Conservation (phyloP, 2,329 filamentous ascomycete species). For the Alternaria longipes region DNA sequence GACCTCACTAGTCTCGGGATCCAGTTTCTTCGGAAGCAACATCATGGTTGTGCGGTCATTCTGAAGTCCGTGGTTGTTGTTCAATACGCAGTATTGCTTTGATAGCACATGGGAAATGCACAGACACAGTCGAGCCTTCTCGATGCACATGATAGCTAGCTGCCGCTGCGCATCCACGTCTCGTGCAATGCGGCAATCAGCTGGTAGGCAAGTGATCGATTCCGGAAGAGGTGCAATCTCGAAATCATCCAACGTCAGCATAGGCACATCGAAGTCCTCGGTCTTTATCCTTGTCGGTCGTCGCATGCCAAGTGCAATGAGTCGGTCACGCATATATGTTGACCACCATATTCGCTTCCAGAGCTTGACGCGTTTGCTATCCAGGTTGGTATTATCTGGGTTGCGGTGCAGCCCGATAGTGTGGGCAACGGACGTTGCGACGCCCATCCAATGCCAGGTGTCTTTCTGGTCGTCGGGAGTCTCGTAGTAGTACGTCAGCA, state of each 20-base stretch:
- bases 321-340: constrained; percentile 91
- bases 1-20: constrained; percentile 83
- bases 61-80: constrained; percentile 76
- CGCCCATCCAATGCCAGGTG: constrained; percentile 99
- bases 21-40: constrained; percentile 86
- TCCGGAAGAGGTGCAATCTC: constrained; percentile 76
- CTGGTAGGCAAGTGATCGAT: constrained; percentile 72
- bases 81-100: constrained; percentile 90
- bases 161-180: constrained; percentile 78
- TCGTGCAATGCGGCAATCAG: constrained; percentile 74
- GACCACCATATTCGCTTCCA: constrained; percentile 99
- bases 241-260: constrained; percentile 86
- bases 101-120: constrained; percentile 90
- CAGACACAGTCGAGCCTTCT: constrained; percentile 88
- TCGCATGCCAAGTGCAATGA: constrained; percentile 93
- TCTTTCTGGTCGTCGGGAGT: constrained; percentile 97
- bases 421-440: constrained; percentile 90
- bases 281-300: constrained; percentile 91
- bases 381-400: constrained; percentile 79
- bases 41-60: constrained; percentile 83
- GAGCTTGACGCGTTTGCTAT: constrained; percentile 75
- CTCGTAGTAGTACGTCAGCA: constrained; percentile 99
- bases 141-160: constrained; percentile 87
- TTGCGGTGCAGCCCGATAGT: constrained; percentile 93
- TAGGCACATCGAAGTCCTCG: constrained; percentile 91